Percentiles rank a stretch among this genome's conserved stretches.
phyloP scores from a whole-genome alignment of 108 stramenopile species.

The Pseudonitzschia pungens region DNA sequence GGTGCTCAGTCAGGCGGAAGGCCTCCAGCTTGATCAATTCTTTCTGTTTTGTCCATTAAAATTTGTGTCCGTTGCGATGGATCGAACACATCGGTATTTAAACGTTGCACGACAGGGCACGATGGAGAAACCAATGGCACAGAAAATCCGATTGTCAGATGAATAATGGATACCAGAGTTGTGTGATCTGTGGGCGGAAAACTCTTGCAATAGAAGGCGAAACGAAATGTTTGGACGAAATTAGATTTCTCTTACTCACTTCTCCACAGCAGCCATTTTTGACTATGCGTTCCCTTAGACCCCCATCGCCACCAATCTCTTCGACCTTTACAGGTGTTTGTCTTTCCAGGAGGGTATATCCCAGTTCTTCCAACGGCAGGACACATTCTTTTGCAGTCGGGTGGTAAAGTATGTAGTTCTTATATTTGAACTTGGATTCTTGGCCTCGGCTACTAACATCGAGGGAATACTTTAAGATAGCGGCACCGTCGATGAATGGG shows the following conservation, averaged over 20 bases:
- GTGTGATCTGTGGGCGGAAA: not conserved
- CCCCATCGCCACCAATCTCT: conserved; percentile 62
- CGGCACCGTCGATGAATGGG: conserved; percentile 69
- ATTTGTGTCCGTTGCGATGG: too few relatives aligned
- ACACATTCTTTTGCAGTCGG: conserved; percentile 51
- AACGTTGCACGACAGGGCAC: too few relatives aligned
- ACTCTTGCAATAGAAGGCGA: not conserved
- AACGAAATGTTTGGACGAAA: too few relatives aligned
- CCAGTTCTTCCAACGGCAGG: conserved; percentile 42
- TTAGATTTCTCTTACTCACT: not conserved
- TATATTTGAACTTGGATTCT: conserved; percentile 37
- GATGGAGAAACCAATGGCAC: too few relatives aligned
- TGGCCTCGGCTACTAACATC: conserved; percentile 41
- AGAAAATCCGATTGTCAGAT: too few relatives aligned
- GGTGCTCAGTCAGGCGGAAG: conserved; percentile 84
- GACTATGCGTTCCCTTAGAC: conserved; percentile 55
- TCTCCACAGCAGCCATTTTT: conserved; percentile 87
- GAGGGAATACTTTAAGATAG: conserved; percentile 72
- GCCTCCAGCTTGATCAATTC: conserved; percentile 96
- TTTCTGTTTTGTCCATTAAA: conserved; percentile 26
- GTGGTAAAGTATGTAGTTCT: conserved; percentile 69
- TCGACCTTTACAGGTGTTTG: conserved; percentile 63
- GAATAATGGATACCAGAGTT: not conserved
- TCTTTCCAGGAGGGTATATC: conserved; percentile 56
- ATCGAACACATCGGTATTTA: too few relatives aligned